Evolutionary conservation across 768 basidiomycete genomes (phyloP).

Genomic region (Russula vinacea): DNA sequence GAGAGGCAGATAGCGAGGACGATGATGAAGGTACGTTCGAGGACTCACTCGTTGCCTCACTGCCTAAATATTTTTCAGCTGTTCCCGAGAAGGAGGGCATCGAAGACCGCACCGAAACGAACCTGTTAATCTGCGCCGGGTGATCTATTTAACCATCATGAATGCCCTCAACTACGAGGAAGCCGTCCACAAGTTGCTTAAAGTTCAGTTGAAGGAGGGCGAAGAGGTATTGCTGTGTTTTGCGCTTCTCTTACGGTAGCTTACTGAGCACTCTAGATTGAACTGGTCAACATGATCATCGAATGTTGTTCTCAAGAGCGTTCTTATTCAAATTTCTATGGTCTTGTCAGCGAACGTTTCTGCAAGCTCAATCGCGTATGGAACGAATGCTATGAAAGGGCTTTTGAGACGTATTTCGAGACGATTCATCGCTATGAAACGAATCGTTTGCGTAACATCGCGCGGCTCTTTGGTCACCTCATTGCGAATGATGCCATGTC

Average conservation of each 20-base stretch:
- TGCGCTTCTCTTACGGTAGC: neutral
- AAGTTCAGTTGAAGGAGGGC: conserved; percentile 86
- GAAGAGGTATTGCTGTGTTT: conserved; percentile 66
- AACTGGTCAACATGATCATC: conserved; percentile 97
- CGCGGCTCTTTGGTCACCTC: conserved; percentile 93
- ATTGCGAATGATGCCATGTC: conserved; percentile 82
- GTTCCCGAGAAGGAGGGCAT: conserved; percentile 84
- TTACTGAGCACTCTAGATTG: conserved; percentile 56
- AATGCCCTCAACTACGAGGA: conserved; percentile 97
- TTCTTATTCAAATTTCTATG: conserved; percentile 96
- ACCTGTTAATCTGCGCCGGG: conserved; percentile 92
- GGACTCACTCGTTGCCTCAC: neutral
- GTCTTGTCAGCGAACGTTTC: conserved; percentile 93
- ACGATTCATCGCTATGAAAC: conserved; percentile 99
- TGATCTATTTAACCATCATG: conserved; percentile 98
- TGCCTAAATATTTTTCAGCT: conserved; percentile 39
- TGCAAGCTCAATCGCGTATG: conserved; percentile 94
- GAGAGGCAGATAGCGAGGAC: conserved; percentile 59
- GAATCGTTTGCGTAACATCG: conserved; percentile 95
- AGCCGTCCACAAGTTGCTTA: conserved; percentile 96
- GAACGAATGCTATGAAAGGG: conserved; percentile 84
- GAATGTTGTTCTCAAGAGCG: conserved; percentile 99
- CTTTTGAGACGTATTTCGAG: conserved; percentile 86
- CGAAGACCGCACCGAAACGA: conserved; percentile 91
- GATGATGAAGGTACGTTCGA: conserved; percentile 46